Conservation (phyloP, 192 early-diverging fungal species). For the Podila epigama region DNA sequence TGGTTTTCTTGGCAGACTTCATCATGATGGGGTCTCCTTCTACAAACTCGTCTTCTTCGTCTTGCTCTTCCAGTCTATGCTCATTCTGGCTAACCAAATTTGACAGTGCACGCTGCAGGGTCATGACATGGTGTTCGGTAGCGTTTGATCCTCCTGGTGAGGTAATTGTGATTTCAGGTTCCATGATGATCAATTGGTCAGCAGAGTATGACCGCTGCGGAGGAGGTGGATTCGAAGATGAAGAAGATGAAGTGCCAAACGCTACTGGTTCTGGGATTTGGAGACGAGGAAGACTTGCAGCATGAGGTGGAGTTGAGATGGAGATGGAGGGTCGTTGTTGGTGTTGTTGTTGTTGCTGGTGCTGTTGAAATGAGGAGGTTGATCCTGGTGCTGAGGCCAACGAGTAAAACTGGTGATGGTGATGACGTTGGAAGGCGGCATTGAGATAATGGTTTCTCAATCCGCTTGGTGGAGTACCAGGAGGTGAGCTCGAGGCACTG, state of each 20-base stretch:
- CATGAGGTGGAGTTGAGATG: not conserved
- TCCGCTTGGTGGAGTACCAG: conserved; percentile 36
- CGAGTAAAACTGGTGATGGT: conserved; percentile 9
- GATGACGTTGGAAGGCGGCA: conserved; percentile 38
- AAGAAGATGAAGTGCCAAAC: no score
- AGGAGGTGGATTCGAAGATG: not conserved
- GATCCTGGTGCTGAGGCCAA: conserved; percentile 5
- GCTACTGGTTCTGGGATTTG: not conserved
- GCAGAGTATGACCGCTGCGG: conserved; percentile 20
- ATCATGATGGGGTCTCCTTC: conserved; percentile 1
- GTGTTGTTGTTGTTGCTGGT: not conserved
- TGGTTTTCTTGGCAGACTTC: not conserved
- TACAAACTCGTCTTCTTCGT: not conserved
- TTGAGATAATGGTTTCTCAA: conserved; percentile 27
- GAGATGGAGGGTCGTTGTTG: not conserved
- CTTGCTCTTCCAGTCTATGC: not conserved
- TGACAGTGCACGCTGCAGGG: conserved; percentile 33
- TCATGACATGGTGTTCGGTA: conserved; percentile 29
- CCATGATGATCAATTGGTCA: conserved; percentile 7
- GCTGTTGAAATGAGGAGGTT: not conserved
- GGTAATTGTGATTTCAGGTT: conserved; percentile 20
- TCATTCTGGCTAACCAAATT: conserved; percentile 19
- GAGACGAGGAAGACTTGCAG: not conserved
- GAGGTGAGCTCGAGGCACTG: conserved; percentile 46
- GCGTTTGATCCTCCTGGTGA: conserved; percentile 11